Base-by-base conservation (phyloP, 345 rosid species). In the Camelina sativa region DNA sequence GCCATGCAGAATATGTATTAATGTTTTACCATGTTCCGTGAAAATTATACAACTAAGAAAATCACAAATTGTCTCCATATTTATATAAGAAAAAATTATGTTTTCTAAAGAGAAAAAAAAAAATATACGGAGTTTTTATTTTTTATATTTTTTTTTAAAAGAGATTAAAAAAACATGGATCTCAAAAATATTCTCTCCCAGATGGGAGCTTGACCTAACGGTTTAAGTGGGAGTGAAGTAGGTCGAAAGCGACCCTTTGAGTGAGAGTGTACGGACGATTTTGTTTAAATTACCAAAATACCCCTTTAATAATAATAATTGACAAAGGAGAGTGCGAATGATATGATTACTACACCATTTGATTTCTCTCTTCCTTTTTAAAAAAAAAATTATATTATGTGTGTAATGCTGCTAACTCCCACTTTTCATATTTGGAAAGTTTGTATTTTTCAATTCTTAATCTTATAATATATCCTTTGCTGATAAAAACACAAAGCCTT, bases 141-240 rank as follows among this genome's bases (percentile, higher is more conserved):
- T 25, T 3, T 20, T 20, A 20, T 20, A 3, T 3, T 25, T 3
- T 25, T 3, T 3, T 25, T 25, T 25, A 25, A 25, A 25, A 25
- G 28, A 25, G 28, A 25, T 25, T 25, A 25, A 25, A 25, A 25
- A 25, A 25, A 25, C 4, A 25, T 25, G 28, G 28, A 25, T 25
- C 4, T 25, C 28, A 62, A 43, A 76, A 65, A 77, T 72, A 71
- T 70, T 71, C 61, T 71, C 61, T 56, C 76, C 48, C 53, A 77
- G 54, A 46, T 63, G 71, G 67, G 76, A 77, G 71, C 71, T 71
- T 64, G 80, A 77, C 80, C 76, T 40, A 56, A 70, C 52, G 71
- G 80, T 69, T 69, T 61, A 61, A 70, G 53, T 76, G 75, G 80
- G 62, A 76, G 76, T 71, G 71, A 48, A 77, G 66, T 55, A 55